These are phyloP conservation scores for Exophiala spinifera DNA, from an alignment of 2,329 filamentous ascomycete species.

Conservation along the genomic window DNA sequence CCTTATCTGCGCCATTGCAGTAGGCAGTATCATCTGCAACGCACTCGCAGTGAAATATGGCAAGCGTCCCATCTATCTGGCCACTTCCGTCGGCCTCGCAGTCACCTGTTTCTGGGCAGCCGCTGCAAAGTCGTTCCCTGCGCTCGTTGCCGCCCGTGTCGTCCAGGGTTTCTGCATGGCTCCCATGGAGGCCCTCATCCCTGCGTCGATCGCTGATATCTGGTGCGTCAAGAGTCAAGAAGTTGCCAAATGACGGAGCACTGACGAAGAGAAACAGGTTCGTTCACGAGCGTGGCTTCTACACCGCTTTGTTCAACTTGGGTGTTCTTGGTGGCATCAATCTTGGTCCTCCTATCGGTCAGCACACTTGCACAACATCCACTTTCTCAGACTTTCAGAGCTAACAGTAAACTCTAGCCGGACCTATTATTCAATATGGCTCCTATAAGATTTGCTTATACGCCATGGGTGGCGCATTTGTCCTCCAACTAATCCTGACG, in stretches of 20 bases:
- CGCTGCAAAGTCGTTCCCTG: conserved; percentile 10
- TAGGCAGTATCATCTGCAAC: conserved; percentile 36
- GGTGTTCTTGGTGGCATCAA: conserved; percentile 44
- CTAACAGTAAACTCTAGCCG: conserved; percentile 21
- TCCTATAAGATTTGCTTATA: conserved; percentile 36
- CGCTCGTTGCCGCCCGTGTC: conserved; percentile 20
- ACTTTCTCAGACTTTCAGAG: not conserved
- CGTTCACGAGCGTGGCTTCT: conserved; percentile 44
- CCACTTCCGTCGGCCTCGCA: conserved; percentile 12
- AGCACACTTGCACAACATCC: conserved; percentile 10
- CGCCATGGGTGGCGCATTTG: conserved; percentile 44
- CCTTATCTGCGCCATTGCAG: conserved; percentile 36
- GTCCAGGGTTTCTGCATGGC: conserved; percentile 35
- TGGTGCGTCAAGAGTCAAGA: conserved; percentile 27
- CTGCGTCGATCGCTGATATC: conserved; percentile 42
- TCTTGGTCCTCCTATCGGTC: conserved; percentile 40
- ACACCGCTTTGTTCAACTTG: conserved; percentile 43
- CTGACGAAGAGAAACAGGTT: conserved; percentile 25
- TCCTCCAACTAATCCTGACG: conserved; percentile 37
- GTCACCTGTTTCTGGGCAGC: conserved; percentile 19
- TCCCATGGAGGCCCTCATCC: conserved; percentile 40
- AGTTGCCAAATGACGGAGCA: too few species aligned
- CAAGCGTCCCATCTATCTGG: conserved; percentile 23
- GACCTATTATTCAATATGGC: conserved; percentile 39
- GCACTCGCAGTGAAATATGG: conserved; percentile 23